Evolutionary conservation across 202 grass and related monocot genomes (phyloP), one percentile per base, ranked within the genome.

Genomic region (Elaeis oleifera): DNA sequence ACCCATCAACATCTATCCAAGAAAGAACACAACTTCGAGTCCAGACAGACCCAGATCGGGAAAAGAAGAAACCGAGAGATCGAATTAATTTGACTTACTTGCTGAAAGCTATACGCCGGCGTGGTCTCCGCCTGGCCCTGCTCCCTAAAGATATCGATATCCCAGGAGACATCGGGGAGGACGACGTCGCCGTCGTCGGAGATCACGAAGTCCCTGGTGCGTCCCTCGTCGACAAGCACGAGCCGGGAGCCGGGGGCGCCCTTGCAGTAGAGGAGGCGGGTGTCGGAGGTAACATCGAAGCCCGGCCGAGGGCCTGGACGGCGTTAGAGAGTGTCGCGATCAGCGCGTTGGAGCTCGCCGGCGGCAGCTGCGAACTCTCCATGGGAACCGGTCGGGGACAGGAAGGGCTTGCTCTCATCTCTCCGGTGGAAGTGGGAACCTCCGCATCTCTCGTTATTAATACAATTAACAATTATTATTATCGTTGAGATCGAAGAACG

Each of bases 241-340:
- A 99, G 94, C 60, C 94, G 87, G 60, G 85, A 69, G 53, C 73
- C 79, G 56, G 73, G 85, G 18, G 76, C 54, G 63, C 88, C 94
- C 80, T 89, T 99, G 77, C 94, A 94, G 74, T 99, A 99, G 59
- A 99, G 94, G 32, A 99, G 67, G 19, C 94, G 80, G 56, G 90
- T 83, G 77, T 99, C 94, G 6, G 80, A 80, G 5, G 88, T 81
- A 5, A 90, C 88, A 58, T 99, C 94, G 59, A 99, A 80, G 25
- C 94, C 88, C 94, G 85, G 3, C 94, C 94, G 53, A 99, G 84
- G 49, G 94, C 88, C 69, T 92, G 84, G 16, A 89, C 62, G 62
- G 88, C 88, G 79, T 79, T 87, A 74, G 72, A 76, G 22, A 94
- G 74, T 68, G 88, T 84, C 68, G 77, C 82, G 56, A 79, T 90